phyloP scores from a whole-genome alignment of 208 protist species.

The Leishmania amazonensis region DNA sequence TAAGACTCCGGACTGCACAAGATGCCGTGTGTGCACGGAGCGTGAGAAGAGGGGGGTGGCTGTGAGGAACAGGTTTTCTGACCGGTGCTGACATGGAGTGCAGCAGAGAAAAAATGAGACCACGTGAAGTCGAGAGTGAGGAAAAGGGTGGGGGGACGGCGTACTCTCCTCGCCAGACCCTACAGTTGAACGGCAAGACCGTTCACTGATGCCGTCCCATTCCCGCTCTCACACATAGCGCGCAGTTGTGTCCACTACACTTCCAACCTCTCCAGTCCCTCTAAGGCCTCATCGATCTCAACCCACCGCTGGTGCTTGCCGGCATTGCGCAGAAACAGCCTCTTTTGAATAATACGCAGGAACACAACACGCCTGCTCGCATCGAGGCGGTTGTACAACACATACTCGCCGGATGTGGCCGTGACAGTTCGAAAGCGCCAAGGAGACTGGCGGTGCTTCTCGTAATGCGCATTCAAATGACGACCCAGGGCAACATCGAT shows the following conservation, averaged over 20 bases:
- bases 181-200: not conserved
- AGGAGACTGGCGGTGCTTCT: slow-evolving; percentile 28
- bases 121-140: not conserved
- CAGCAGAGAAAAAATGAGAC: not conserved
- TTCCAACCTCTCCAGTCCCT: slow-evolving; percentile 4
- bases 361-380: slow-evolving; percentile 48
- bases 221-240: not conserved
- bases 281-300: slow-evolving; percentile 17
- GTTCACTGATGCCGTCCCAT: not conserved
- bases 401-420: slow-evolving; percentile 65
- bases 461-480: slow-evolving; percentile 61
- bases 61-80: not conserved
- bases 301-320: slow-evolving; percentile 27
- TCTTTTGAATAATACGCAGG: slow-evolving; percentile 54
- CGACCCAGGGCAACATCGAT: slow-evolving; percentile 55
- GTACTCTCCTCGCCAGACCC: not conserved
- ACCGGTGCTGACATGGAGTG: not conserved
- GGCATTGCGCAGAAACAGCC: slow-evolving; percentile 56
- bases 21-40: not conserved
- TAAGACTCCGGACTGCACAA: not conserved
- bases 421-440: slow-evolving; percentile 60
- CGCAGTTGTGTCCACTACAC: not conserved
- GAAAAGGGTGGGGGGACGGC: not conserved
- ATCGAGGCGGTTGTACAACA: slow-evolving; percentile 55
- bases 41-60: not conserved